phyloP scores from a whole-genome alignment of 2,329 filamentous ascomycete species.

The Geoglossum cookeanum region DNA sequence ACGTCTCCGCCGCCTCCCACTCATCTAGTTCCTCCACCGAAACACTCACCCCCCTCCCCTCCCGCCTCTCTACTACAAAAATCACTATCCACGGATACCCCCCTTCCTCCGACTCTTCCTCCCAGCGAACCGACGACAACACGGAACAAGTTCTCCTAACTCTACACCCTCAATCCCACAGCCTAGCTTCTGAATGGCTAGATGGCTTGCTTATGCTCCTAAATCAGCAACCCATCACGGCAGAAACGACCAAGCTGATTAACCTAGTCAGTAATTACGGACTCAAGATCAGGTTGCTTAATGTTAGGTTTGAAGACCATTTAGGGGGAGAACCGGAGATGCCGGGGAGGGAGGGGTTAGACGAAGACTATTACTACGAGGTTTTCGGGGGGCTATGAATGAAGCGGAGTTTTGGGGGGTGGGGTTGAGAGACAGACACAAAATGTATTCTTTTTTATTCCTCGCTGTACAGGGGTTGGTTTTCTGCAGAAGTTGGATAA shows the following conservation, averaged over 20 bases:
- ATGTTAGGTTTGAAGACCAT: constrained; percentile 72
- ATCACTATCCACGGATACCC: constrained; percentile 75
- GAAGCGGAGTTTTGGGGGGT: neutral
- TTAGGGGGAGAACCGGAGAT: constrained; percentile 50
- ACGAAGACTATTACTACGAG: constrained; percentile 89
- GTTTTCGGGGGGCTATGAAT: constrained; percentile 28
- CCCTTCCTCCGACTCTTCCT: constrained; percentile 11
- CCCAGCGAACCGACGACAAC: neutral
- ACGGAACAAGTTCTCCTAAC: constrained; percentile 42
- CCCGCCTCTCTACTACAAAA: constrained; percentile 35
- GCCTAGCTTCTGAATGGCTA: constrained; percentile 84
- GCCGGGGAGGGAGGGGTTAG: constrained; percentile 65
- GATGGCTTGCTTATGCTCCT: constrained; percentile 89
- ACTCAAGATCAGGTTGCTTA: constrained; percentile 77
- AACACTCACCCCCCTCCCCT: constrained; percentile 9
- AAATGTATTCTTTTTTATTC: neutral
- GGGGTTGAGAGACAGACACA: neutral
- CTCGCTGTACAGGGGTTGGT: too few species aligned
- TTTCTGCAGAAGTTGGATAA: too few species aligned
- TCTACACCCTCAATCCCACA: constrained; percentile 64
- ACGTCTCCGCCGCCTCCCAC: constrained; percentile 51
- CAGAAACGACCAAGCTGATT: constrained; percentile 81
- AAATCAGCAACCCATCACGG: constrained; percentile 89
- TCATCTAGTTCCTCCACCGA: constrained; percentile 14
- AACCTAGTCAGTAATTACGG: constrained; percentile 77